Base-by-base conservation (phyloP, 495 filamentous ascomycete species). In the Penicillium paxilli region DNA sequence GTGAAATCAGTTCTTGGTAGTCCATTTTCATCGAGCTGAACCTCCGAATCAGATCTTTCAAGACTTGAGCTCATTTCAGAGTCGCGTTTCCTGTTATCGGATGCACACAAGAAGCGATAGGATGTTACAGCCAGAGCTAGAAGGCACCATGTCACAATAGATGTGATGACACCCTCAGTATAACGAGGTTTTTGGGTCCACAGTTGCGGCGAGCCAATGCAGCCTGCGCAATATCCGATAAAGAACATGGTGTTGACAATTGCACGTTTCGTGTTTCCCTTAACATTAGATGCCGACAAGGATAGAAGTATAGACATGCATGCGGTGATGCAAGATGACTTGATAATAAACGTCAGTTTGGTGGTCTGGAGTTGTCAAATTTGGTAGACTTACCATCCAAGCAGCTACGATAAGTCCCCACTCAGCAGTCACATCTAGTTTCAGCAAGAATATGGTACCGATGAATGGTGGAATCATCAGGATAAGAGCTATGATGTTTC, bases 231-330 rank as follows among this genome's bases (percentile, higher is more conserved):
- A 45, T 72, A 74, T 0, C 65, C 71, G 28, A 71, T 67, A 54
- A 74, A 72, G 37, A 68, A 72, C 49, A 74, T 49, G 14, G 71
- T 67, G 32, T 71, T 74, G 21, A 77, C 72, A 3, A 72, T 62
- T 10, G 73, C 67, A 14, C 83, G 83, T 62, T 87, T 88, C 5
- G 85, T 87, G 66, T 85, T 86, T 14, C 84, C 84, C 5, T 82
- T 80, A 5, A 85, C 73, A 48, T 87, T 86, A 19, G 76, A 80
- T 0, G 73, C 74, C 25, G 76, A 76, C 4, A 85, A 65, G 1
- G 71, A 74, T 7, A 86, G 70, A 1, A 85, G 53, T 11, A 79
- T 73, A 0, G 84, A 78, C 65, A 85, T 80, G 16, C 71, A 70
- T 21, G 74, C 78, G 4, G 83, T 62, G 21, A 68, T 67, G 24